Conservation (phyloP, 2,329 filamentous ascomycete species). For the Cyphellophora attinorum region DNA sequence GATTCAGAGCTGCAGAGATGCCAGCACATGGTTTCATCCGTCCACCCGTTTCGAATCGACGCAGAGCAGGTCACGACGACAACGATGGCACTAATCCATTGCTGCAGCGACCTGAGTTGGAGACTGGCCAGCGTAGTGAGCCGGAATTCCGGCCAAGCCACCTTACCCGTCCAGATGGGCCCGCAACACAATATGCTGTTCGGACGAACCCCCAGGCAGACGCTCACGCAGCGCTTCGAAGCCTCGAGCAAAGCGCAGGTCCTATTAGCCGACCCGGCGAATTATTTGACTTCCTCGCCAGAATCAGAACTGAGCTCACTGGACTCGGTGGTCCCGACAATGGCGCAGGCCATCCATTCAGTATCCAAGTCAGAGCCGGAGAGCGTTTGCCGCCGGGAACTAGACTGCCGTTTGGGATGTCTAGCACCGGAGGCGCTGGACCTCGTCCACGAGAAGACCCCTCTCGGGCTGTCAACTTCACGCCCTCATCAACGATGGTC, state of each 20-base stretch:
- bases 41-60: conserved; percentile 1
- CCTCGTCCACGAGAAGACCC: conserved; percentile 30
- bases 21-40: conserved; percentile 12
- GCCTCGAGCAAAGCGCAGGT: conserved; percentile 4
- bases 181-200: neutral
- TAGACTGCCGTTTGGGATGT: conserved; percentile 23
- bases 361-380: conserved; percentile 5
- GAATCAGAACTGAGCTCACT: conserved; percentile 31
- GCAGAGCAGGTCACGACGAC: conserved; percentile 39
- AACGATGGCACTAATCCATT: conserved; percentile 78
- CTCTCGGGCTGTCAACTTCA: conserved; percentile 67
- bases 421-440: neutral
- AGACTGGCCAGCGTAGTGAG: conserved; percentile 12
- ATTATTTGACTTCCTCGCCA: conserved; percentile 39
- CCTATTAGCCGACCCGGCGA: conserved; percentile 8
- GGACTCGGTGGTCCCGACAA: conserved; percentile 25
- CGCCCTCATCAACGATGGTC: conserved; percentile 57
- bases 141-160: neutral
- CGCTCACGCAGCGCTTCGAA: conserved; percentile 21
- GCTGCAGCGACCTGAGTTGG: conserved; percentile 51
- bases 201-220: neutral
- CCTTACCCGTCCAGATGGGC: neutral
- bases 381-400: conserved; percentile 42
- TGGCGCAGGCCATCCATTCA: conserved; percentile 24
- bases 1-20: conserved; percentile 33